These are phyloP conservation scores for Acanthamoeba royreba DNA, from an alignment of 208 protist species.

Conservation along the genomic window DNA sequence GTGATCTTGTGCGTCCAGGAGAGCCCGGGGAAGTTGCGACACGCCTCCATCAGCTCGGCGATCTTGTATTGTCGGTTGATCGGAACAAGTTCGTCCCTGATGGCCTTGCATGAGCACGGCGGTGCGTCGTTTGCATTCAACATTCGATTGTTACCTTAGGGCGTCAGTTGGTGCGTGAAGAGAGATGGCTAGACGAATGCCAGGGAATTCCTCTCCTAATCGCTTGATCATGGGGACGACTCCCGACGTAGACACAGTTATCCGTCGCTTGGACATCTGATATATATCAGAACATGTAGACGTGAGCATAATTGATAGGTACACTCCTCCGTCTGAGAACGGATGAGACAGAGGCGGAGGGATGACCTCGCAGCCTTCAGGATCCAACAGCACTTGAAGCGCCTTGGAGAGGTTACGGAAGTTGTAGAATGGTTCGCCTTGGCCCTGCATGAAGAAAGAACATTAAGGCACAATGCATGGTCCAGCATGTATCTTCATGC, in stretches of 20 bases:
- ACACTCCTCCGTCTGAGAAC: background rate
- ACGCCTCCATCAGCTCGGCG: background rate
- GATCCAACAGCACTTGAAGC: background rate
- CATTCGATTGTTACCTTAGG: background rate
- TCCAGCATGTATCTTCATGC: too few relatives aligned
- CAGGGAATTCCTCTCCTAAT: slow-evolving; percentile 29
- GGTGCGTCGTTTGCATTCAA: too few relatives aligned
- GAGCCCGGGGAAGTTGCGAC: background rate
- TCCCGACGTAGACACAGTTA: background rate
- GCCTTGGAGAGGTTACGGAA: slow-evolving; percentile 30
- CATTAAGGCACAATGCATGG: background rate
- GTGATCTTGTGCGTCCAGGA: slow-evolving; percentile 39
- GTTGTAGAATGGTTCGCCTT: slow-evolving; percentile 44
- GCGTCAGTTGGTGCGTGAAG: background rate
- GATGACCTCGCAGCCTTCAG: background rate
- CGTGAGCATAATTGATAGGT: background rate
- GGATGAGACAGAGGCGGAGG: background rate
- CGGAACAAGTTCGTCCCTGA: background rate
- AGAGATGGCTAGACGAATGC: slow-evolving; percentile 12
- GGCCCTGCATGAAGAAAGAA: background rate
- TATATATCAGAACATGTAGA: background rate
- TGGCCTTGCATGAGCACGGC: background rate
- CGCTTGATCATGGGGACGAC: slow-evolving; percentile 24
- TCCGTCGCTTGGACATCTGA: slow-evolving; percentile 29
- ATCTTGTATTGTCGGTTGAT: slow-evolving; percentile 11